Evolutionary conservation across 192 early-diverging fungal species (phyloP).

Genomic region (Umbelopsis ramanniana): DNA sequence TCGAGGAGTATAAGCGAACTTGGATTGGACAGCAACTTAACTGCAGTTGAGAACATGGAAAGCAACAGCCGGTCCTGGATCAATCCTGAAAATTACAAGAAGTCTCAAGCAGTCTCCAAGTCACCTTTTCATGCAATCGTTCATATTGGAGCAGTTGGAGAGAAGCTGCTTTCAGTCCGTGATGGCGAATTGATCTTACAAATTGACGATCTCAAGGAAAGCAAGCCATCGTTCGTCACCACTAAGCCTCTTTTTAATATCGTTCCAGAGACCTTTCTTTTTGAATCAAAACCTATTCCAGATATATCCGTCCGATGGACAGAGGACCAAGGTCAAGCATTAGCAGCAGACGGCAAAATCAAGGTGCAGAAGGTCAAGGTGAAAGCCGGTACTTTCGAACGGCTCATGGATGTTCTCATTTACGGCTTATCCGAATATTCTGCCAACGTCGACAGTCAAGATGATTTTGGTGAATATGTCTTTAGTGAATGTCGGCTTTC

Average conservation of each 20-base stretch:
- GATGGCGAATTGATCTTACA: conserved; percentile 11
- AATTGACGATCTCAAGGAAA: conserved; percentile 27
- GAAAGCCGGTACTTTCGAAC: conserved; percentile 63
- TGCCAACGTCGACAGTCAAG: conserved; percentile 49
- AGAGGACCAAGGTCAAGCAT: not conserved
- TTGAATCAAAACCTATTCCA: not conserved
- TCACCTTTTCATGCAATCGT: not conserved
- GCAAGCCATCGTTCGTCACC: not conserved
- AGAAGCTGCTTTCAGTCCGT: conserved; percentile 9
- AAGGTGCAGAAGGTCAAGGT: conserved; percentile 47
- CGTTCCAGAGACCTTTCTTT: not conserved
- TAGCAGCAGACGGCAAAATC: not conserved
- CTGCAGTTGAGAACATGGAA: conserved; percentile 11
- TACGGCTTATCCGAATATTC: conserved; percentile 55
- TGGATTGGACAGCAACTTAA: not conserved
- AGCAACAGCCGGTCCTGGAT: conserved; percentile 11
- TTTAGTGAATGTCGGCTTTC: conserved; percentile 4
- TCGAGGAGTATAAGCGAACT: not conserved
- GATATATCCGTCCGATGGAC: not conserved
- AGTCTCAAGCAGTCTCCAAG: not conserved
- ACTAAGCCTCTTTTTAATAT: not conserved
- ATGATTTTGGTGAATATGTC: conserved; percentile 37
- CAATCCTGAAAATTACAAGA: conserved; percentile 8
- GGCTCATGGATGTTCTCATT: conserved; percentile 61
- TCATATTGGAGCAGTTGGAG: conserved; percentile 13